Evolutionary conservation across 768 basidiomycete genomes (phyloP), one percentile per base, ranked within the genome.

Genomic region (Termitomyces sp.): DNA sequence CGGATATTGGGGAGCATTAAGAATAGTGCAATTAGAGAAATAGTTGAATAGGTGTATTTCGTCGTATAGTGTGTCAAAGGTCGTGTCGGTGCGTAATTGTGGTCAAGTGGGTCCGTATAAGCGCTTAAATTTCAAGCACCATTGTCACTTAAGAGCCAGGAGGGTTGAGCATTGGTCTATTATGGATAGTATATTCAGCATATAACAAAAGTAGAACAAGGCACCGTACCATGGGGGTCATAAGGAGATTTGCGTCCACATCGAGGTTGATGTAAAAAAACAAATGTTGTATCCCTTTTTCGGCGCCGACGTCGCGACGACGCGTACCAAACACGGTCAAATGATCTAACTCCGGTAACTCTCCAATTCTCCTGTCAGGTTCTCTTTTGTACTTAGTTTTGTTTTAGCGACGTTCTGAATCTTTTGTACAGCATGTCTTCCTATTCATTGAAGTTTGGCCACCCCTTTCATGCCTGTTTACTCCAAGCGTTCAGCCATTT

Each of bases 241-340:
- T 62, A 32, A 17, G 19, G 35, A 44, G 27, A 32, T 37, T 28
- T 35, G 35, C 23, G 35, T 47, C 37, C 25, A 41, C 40, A 60
- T 58, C 56, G 52, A 54, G 9, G 56, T 55, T 50, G 39, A 55
- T 48, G 52, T 52, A 45, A 59, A 47, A 34, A 57, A 62, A 59
- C 55, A 60, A 58, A 32, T 50, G 40, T 34, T 28, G 41, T 34
- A 54, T 59, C 6, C 62, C 57, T 51, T 60, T 54, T 62, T 52
- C 19, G 61, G 56, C 12, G 34, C 21, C 39, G 1, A 57, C 58
- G 61, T 57, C 57, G 56, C 61, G 61, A 61, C 61, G 61, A 57
- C 57, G 58, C 61, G 57, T 59, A 56, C 55, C 61, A 62, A 62
- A 62, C 55, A 62, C 45, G 44, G 58, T 54, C 61, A 62, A 61